Evolutionary conservation across 2,329 filamentous ascomycete species (phyloP), one percentile per base, ranked within the genome.

Genomic region (Stemphylium beticola): DNA sequence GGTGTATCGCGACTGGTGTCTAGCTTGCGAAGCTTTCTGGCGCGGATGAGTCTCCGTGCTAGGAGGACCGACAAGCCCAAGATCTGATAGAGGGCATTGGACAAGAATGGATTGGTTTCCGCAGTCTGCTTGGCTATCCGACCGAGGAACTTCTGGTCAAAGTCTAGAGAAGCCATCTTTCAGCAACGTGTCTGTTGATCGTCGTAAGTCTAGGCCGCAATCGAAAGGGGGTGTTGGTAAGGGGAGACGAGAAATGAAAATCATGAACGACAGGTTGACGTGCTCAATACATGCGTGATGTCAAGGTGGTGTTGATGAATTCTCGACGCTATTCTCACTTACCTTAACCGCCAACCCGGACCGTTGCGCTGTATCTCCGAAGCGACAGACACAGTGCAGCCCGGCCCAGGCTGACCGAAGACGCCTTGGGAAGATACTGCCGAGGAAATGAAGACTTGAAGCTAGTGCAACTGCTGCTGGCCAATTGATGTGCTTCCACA

Each of bases 91-190:
- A 99, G 84, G 74, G 91, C 92, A 17, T 85, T 84, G 7, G 90
- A 90, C 40, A 98, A 84, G 15, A 93, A 82, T 3, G 90, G 87
- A 70, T 93, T 95, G 65, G 91, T 87, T 56, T 84, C 80, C 71
- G 88, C 87, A 65, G 92, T 92, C 58, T 87, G 84, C 77, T 88
- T 90, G 74, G 95, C 93, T 73, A 96, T 88, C 72, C 87, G 88
- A 78, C 92, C 92, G 69, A 99, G 84, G 78, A 96, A 96, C 79
- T 98, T 99, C 79, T 96, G 93, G 76, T 99, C 95, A 59, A 98
- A 92, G 78, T 96, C 92, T 57, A 92, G 95, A 73, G 93, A 95
- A 79, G 95, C 95, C 95, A 98, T 99, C 22, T 60, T 69, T 57
- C 63, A 55, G 48, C 36, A 50, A 12, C 34, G 46, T 15, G 34